phyloP scores from a whole-genome alignment of 192 early-diverging fungal species.

The Coemansia furcata region DNA sequence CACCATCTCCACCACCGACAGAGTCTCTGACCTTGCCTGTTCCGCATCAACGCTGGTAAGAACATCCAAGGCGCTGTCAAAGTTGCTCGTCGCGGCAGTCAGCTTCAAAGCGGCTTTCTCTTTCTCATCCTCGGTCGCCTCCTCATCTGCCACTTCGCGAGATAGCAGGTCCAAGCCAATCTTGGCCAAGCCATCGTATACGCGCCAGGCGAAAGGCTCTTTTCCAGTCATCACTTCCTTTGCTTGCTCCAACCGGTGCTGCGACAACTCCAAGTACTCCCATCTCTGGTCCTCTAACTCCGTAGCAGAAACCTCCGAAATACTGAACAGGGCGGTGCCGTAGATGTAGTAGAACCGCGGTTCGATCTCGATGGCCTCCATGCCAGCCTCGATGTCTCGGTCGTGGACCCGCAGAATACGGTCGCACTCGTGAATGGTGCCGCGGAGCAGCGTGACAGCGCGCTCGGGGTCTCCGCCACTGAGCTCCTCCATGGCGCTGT shows the following conservation, averaged over 20 bases:
- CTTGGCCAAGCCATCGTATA: slow-evolving; percentile 31
- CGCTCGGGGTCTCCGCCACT: slow-evolving; percentile 18
- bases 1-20: slow-evolving; percentile 24
- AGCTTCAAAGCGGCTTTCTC: neutral
- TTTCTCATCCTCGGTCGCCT: neutral
- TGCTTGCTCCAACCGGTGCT: slow-evolving; percentile 36
- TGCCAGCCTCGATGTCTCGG: neutral
- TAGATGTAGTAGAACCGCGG: slow-evolving; percentile 58
- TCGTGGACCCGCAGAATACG: slow-evolving; percentile 50
- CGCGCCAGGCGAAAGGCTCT: slow-evolving; percentile 18
- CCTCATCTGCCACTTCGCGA: neutral
- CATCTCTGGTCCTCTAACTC: slow-evolving; percentile 22
- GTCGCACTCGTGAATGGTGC: slow-evolving; percentile 62
- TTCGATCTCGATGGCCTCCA: slow-evolving; percentile 16
- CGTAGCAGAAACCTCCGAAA: slow-evolving; percentile 30
- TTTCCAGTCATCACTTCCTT: slow-evolving; percentile 6
- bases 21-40: neutral
- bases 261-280: slow-evolving; percentile 37
- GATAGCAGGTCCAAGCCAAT: slow-evolving; percentile 23
- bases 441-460: slow-evolving; percentile 52
- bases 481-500: slow-evolving; percentile 49
- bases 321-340: slow-evolving; percentile 53
- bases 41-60: slow-evolving; percentile 1
- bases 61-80: neutral
- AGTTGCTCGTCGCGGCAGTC: neutral